Evolutionary conservation across 2,329 filamentous ascomycete species (phyloP).

Genomic region (Lasiodiplodia sp.): DNA sequence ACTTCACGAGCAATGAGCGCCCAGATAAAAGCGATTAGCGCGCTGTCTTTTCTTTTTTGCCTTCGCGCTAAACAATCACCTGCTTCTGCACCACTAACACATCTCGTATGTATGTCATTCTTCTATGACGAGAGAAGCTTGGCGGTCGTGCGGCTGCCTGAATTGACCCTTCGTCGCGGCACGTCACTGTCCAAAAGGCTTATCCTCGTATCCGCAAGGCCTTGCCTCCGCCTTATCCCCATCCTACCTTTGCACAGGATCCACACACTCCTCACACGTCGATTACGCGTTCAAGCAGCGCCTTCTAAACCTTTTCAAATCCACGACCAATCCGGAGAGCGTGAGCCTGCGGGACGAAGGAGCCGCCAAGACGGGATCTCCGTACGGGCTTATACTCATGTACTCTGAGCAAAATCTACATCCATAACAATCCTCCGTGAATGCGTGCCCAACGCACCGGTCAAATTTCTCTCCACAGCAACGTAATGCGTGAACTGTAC

Average conservation of each 20-base stretch:
- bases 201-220: slow-evolving; percentile 4
- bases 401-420: background rate
- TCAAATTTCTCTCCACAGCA: background rate
- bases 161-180: background rate
- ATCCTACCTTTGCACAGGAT: background rate
- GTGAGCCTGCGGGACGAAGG: background rate
- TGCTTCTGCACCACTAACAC: slow-evolving; percentile 3
- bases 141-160: slow-evolving; percentile 6
- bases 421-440: background rate
- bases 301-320: background rate
- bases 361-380: background rate
- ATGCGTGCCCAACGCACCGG: background rate
- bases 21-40: background rate
- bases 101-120: slow-evolving; percentile 22
- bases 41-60: background rate
- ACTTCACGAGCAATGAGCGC: background rate
- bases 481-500: background rate
- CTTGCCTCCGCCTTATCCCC: background rate
- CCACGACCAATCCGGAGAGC: background rate
- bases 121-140: slow-evolving; percentile 9
- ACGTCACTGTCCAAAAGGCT: too few species aligned
- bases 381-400: background rate
- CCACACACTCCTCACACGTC: background rate
- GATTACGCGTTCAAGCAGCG: slow-evolving; percentile 20
- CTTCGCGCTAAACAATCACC: slow-evolving; percentile 10